These are phyloP conservation scores for Kwoniella dendrophila DNA, from an alignment of 768 basidiomycete genomes.

Conservation along the genomic window DNA sequence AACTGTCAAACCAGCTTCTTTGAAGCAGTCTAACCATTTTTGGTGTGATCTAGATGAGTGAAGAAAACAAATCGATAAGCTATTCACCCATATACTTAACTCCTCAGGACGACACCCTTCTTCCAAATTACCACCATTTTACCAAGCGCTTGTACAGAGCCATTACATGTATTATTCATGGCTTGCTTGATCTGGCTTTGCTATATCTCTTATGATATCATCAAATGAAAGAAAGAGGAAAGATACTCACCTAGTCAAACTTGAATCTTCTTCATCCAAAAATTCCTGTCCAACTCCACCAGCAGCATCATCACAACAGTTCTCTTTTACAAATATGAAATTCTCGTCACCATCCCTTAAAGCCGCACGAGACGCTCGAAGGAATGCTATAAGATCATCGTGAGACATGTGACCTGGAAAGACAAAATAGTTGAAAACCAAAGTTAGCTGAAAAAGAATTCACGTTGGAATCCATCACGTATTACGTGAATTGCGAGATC, in stretches of 20 bases:
- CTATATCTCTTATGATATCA: too few relatives aligned
- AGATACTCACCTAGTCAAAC: conserved; percentile 75
- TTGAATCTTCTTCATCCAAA: conserved; percentile 86
- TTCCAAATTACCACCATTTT: too few relatives aligned
- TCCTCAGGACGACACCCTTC: too few relatives aligned
- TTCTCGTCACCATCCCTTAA: conserved; percentile 58
- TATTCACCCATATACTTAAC: background rate
- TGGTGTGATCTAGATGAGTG: conserved; percentile 68
- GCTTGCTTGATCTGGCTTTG: too few relatives aligned
- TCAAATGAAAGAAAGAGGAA: too few relatives aligned
- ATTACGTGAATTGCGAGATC: background rate
- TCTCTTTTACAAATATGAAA: conserved; percentile 85
- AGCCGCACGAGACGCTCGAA: conserved; percentile 66
- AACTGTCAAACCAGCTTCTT: conserved; percentile 70
- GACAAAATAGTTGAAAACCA: background rate
- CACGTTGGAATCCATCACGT: too few relatives aligned
- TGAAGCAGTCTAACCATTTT: conserved; percentile 77
- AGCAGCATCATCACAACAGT: conserved; percentile 68
- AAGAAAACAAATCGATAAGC: background rate
- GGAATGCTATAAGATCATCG: conserved; percentile 73
- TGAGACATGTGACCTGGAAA: conserved; percentile 68
- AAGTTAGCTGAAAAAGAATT: too few relatives aligned
- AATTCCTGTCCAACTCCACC: conserved; percentile 62
- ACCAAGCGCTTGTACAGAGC: too few relatives aligned
- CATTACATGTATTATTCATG: too few relatives aligned